Conservation (phyloP, 2,329 filamentous ascomycete species). For the Lasiodiplodia sp. region DNA sequence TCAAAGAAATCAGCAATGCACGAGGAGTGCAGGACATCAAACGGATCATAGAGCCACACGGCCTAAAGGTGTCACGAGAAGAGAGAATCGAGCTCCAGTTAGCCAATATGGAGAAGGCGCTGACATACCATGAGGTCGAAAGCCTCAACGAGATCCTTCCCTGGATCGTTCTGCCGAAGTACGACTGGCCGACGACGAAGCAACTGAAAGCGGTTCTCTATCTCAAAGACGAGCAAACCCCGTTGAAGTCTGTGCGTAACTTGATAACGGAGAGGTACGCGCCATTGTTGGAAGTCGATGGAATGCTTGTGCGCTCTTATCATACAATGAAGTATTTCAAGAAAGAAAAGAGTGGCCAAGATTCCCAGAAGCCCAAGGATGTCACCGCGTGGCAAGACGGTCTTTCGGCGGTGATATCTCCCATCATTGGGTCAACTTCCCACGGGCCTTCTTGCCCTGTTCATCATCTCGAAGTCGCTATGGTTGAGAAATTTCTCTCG, state of each 20-base stretch:
- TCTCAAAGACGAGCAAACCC: background rate
- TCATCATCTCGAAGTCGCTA: background rate
- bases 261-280: constrained; percentile 10
- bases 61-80: background rate
- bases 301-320: constrained; percentile 2
- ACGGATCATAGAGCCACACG: background rate
- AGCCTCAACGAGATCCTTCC: constrained; percentile 3
- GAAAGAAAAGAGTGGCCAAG: background rate
- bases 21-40: background rate
- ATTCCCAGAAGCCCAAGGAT: background rate
- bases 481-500: background rate
- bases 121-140: constrained; percentile 1
- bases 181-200: constrained; percentile 1
- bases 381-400: background rate
- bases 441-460: background rate
- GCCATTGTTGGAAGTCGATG: constrained; percentile 3
- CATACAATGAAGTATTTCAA: constrained; percentile 22
- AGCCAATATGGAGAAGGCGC: background rate
- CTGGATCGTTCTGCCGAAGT: constrained; percentile 8
- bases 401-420: background rate
- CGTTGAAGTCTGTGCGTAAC: background rate
- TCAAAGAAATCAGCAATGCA: background rate
- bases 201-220: constrained; percentile 7
- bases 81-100: constrained; percentile 1
- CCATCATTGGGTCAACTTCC: background rate